Evolutionary conservation across 2,329 filamentous ascomycete species (phyloP).

Genomic region (Aulographum hederae): DNA sequence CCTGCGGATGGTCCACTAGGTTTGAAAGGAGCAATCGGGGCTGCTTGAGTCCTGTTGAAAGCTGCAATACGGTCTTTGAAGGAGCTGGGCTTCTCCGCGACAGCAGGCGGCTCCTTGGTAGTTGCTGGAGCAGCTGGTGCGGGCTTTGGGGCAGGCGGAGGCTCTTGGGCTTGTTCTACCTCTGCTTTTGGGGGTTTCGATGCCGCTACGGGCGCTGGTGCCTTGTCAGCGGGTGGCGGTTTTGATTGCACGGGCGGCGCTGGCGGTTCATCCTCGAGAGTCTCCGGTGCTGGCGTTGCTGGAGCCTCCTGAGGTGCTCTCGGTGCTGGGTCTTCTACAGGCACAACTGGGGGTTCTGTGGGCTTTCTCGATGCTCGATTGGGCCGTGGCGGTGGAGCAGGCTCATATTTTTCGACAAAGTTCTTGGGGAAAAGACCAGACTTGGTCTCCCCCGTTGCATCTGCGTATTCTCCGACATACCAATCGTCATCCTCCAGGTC

Average conservation of each 20-base stretch:
- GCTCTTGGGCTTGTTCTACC: constrained; percentile 18
- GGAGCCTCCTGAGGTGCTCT: constrained; percentile 17
- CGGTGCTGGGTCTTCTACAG: constrained; percentile 15
- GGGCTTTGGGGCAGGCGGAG: constrained; percentile 23
- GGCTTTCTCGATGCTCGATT: constrained; percentile 51
- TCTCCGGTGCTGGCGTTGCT: constrained; percentile 10
- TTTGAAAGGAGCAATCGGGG: constrained; percentile 81
- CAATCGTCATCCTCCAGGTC: constrained; percentile 87
- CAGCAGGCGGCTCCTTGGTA: constrained; percentile 42
- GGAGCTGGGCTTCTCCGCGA: constrained; percentile 64
- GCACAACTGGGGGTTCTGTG: constrained; percentile 4
- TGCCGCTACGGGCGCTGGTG: constrained; percentile 4
- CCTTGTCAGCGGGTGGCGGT: constrained; percentile 1
- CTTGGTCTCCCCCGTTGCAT: constrained; percentile 53
- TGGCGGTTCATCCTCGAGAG: constrained; percentile 4
- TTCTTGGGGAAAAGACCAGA: constrained; percentile 89
- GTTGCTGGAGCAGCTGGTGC: constrained; percentile 14
- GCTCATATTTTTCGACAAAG: constrained; percentile 94
- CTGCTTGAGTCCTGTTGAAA: constrained; percentile 79
- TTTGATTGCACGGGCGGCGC: constrained; percentile 1
- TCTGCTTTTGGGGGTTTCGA: constrained; percentile 15
- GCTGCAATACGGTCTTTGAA: constrained; percentile 94
- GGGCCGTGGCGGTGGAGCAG: constrained; percentile 73
- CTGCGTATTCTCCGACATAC: constrained; percentile 78
- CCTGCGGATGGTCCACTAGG: constrained; percentile 43